Evolutionary conservation across 2,329 filamentous ascomycete genomes (phyloP), one percentile per base, ranked within the genome.

Genomic region (Pseudogymnoascus sp.): DNA sequence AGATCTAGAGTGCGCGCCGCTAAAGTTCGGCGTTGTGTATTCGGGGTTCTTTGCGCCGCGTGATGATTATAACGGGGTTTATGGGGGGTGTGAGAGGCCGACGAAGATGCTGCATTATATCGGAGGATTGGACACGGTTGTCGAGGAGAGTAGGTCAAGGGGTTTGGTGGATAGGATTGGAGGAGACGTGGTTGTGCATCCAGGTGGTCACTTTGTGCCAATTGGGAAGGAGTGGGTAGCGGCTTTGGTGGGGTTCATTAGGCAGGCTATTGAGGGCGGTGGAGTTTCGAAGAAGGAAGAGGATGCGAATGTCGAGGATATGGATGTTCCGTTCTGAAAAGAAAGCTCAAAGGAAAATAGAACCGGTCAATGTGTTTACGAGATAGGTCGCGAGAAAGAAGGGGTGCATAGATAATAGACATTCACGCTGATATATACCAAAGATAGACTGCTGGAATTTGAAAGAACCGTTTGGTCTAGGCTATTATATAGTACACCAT

Each of bases 161-260:
- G 81, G 78, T 20, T 74, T 97, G 62, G 80, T 89, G 2, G 85
- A 91, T 22, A 79, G 81, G 53, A 78, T 74, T 28, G 79, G 78
- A 0, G 50, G 78, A 70, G 78, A 83, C 65, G 70, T 84, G 67
- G 82, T 88, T 68, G 91, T 96, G 41, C 71, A 73, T 74, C 92
- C 93, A 1, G 93, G 93, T 6, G 92, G 92, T 0, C 93, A 97
- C 73, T 91, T 96, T 70, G 82, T 97, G 69, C 93, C 93, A 0
- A 85, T 91, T 63, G 84, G 87, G 66, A 90, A 88, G 76, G 88
- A 91, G 66, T 94, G 88, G 82, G 84, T 87, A 18, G 86, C 87
- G 78, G 87, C 87, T 33, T 75, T 95, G 65, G 85, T 88, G 4
- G 84, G 80, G 0, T 96, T 92, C 70, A 84, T 94, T 57, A 79